A percentile compares a stretch with the other conserved stretches of the same genome.
Evolutionary conservation across 345 rosid species (phyloP).

Genomic region (Viola odorata): DNA sequence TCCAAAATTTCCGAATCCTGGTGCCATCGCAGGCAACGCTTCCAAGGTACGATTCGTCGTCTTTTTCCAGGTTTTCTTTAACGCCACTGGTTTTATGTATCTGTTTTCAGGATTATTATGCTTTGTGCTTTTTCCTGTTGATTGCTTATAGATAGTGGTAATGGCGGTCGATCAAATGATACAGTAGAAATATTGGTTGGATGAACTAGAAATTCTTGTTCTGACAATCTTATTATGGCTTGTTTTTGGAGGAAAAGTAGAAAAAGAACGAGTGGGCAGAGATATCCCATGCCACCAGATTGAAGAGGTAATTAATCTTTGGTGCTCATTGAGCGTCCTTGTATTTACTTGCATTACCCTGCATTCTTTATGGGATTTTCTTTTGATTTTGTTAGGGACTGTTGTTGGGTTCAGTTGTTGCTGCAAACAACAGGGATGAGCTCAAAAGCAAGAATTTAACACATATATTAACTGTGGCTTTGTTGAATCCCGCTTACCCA

Average conservation of each 20-base stretch:
- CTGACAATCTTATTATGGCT: not conserved
- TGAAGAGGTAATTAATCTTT: conserved; percentile 20
- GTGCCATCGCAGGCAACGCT: too few species aligned
- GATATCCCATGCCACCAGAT: conserved; percentile 19
- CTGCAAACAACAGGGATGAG: conserved; percentile 45
- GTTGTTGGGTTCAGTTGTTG: conserved; percentile 39
- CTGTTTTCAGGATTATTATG: not conserved
- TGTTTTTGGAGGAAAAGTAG: not conserved
- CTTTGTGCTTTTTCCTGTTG: not conserved
- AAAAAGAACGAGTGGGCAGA: not conserved
- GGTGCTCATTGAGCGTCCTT: not conserved
- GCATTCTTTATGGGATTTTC: not conserved
- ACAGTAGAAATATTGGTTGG: too few species aligned
- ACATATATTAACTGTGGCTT: conserved; percentile 65
- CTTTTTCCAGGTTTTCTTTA: too few species aligned
- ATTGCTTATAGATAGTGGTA: not conserved
- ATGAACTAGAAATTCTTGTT: not conserved
- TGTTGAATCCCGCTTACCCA: conserved; percentile 47
- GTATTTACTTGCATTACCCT: not conserved
- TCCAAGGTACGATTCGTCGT: too few species aligned
- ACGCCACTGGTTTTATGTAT: not conserved
- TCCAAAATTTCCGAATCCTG: too few species aligned
- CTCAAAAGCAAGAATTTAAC: conserved; percentile 56
- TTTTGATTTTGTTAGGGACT: conserved; percentile 27
- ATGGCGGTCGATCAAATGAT: not conserved